These are phyloP conservation scores for Moniliella sp. DNA, from an alignment of 1,284 basidiomycete genomes.

Conservation along the genomic window DNA sequence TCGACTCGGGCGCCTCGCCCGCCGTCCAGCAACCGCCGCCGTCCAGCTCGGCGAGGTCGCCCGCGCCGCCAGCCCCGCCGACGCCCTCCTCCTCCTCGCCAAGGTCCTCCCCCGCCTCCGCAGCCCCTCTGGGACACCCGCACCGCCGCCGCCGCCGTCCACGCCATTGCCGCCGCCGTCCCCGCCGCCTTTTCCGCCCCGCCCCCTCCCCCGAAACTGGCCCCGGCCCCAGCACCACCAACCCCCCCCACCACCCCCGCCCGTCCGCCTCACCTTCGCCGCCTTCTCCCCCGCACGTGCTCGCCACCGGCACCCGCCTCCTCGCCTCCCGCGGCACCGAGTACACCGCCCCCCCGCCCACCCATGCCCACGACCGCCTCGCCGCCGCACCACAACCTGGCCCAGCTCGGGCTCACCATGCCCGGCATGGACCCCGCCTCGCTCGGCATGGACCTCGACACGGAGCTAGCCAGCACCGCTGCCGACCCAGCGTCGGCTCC, in stretches of 20 bases:
- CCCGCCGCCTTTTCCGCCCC: not conserved
- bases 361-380: conserved; percentile 43
- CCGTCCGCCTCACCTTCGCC: conserved; percentile 12
- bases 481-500: conserved; percentile 1
- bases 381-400: conserved; percentile 51
- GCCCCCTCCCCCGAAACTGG: conserved; percentile 1
- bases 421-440: conserved; percentile 55
- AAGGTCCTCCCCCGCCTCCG: conserved; percentile 69
- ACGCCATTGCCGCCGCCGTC: not conserved
- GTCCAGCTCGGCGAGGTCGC: conserved; percentile 78
- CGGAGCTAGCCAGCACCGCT: conserved; percentile 21
- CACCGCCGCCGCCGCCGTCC: not conserved
- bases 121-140: conserved; percentile 37
- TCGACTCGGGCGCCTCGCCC: conserved; percentile 68
- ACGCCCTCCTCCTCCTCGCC: conserved; percentile 20
- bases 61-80: conserved; percentile 28
- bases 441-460: conserved; percentile 36
- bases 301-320: conserved; percentile 52
- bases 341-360: conserved; percentile 38
- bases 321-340: conserved; percentile 71
- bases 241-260: conserved; percentile 1
- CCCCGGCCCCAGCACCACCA: conserved; percentile 1
- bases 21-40: conserved; percentile 64
- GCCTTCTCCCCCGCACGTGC: conserved; percentile 48
- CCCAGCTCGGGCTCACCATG: conserved; percentile 41